These are phyloP conservation scores for Cubamyces lactineus DNA, from an alignment of 768 basidiomycete species.

Conservation along the genomic window DNA sequence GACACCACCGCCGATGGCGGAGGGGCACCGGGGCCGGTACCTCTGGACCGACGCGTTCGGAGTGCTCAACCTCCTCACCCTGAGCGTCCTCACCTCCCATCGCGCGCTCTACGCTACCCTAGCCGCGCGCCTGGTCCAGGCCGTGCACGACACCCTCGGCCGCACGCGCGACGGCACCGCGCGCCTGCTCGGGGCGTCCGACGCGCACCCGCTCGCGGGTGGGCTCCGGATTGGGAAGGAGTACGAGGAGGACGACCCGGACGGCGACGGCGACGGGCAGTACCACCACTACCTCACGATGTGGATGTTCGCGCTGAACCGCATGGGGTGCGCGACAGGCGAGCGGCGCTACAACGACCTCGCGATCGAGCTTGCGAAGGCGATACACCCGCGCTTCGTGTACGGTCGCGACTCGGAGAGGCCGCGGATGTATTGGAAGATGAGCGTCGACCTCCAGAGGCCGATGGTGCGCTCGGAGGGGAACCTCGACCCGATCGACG, in stretches of 20 bases:
- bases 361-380: conserved; percentile 33
- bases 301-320: conserved; percentile 40
- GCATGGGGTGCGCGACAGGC: conserved; percentile 30
- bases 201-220: conserved; percentile 34
- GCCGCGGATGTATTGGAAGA: conserved; percentile 37
- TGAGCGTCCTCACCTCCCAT: conserved; percentile 25
- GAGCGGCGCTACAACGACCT: conserved; percentile 33
- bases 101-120: conserved; percentile 24
- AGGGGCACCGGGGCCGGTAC: conserved; percentile 33
- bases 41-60: conserved; percentile 40
- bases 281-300: conserved; percentile 37
- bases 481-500: conserved; percentile 36
- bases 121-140: conserved; percentile 31
- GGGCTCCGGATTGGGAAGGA: conserved; percentile 37
- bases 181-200: conserved; percentile 33
- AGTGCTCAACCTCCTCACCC: conserved; percentile 35
- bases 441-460: conserved; percentile 31
- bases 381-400: conserved; percentile 36
- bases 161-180: conserved; percentile 28
- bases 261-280: conserved; percentile 36
- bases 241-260: conserved; percentile 28
- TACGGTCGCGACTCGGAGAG: conserved; percentile 22
- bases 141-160: conserved; percentile 35
- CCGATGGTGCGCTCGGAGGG: conserved; percentile 35
- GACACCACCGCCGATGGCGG: conserved; percentile 27